A percentile compares a stretch with the other conserved stretches of the same genome.
phyloP scores from a whole-genome alignment of 139 green algal genomes.

The Chlorella sp. region DNA sequence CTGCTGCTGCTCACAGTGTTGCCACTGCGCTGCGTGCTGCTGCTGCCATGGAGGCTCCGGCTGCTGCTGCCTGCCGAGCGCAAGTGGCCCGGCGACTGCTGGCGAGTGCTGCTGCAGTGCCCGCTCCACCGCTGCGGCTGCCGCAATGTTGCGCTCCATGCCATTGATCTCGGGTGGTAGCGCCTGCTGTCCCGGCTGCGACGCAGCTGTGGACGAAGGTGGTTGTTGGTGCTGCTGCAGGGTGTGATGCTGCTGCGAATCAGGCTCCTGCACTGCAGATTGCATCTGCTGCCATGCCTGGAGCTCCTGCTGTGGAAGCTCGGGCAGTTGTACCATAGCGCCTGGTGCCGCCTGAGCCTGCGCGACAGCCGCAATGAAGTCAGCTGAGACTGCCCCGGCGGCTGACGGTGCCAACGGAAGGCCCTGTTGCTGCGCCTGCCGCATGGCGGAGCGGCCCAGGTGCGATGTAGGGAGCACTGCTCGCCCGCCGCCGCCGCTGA shows the following conservation, averaged over 20 bases:
- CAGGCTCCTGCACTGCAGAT: background rate
- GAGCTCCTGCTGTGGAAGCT: background rate
- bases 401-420: background rate
- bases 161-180: too few relatives aligned
- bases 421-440: background rate
- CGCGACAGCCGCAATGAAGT: too few relatives aligned
- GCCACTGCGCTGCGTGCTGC: background rate
- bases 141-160: too few relatives aligned
- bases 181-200: too few relatives aligned
- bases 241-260: background rate
- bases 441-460: conserved; percentile 13
- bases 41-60: background rate
- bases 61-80: background rate
- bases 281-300: too few relatives aligned
- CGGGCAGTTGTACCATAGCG: too few relatives aligned
- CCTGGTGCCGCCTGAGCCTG: too few relatives aligned
- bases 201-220: too few relatives aligned
- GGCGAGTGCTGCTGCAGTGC: background rate
- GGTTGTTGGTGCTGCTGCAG: too few relatives aligned
- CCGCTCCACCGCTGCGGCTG: background rate
- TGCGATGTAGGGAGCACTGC: conserved; percentile 9
- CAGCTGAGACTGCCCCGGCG: background rate
- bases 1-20: background rate
- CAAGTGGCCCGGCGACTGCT: background rate
- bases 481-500: background rate